Evolutionary conservation across 2,329 filamentous ascomycete genomes (phyloP), one percentile per base, ranked within the genome.

Genomic region (Coniochaeta hoffmannii): DNA sequence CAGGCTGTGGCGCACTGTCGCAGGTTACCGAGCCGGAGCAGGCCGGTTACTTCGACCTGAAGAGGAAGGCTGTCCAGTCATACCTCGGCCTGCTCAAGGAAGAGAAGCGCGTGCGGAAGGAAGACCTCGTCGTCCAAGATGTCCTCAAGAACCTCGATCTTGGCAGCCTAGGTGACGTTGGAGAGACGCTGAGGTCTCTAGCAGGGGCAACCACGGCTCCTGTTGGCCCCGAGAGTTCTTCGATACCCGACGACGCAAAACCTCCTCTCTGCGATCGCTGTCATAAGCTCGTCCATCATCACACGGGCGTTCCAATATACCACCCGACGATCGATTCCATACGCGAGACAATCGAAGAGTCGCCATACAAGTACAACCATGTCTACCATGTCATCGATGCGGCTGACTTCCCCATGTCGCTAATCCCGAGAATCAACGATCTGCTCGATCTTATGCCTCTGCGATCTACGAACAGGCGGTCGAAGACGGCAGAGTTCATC

Each of bases 321-420:
- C 90, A 96, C 65, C 94, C 94, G 0, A 87, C 86, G 1, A 80
- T 97, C 59, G 81, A 90, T 44, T 86, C 89, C 2, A 85, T 99
- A 53, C 84, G 86, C 61, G 86, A 90, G 59, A 96, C 91, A 15
- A 88, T 99, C 53, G 80, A 86, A 54, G 90, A 96, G 69, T 96
- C 93, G 1, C 92, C 92, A 0, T 86, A 95, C 71, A 89, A 89
- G 67, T 83, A 89, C 67, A 97, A 99, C 65, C 90, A 97, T 70
- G 86, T 99, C 58, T 99, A 97, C 68, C 94, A 99, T 70, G 79
- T 99, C 26, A 76, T 99, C 22, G 94, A 99, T 66, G 93, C 94
- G 2, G 94, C 92, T 58, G 94, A 99, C 70, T 97, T 99, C 61
- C 94, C 94, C 19, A 89, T 99, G 82, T 97, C 94, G 1, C 73